Evolutionary conservation across 768 basidiomycete genomes (phyloP).

Genomic region (Dioszegia aurantiaca): DNA sequence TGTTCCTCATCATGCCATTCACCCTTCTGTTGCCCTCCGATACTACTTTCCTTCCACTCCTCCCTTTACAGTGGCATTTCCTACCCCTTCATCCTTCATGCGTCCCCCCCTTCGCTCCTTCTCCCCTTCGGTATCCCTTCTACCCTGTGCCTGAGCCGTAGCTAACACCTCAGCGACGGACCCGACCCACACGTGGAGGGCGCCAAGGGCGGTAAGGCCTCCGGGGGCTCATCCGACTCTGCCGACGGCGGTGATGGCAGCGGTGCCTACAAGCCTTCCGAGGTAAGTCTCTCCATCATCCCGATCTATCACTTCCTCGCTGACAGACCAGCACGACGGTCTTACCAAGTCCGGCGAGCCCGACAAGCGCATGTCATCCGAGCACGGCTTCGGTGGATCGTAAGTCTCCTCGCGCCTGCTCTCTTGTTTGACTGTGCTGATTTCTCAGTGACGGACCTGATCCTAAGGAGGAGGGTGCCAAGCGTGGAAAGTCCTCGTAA

Average conservation of each 20-base stretch:
- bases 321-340: conserved; percentile 38
- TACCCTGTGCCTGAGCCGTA: not conserved
- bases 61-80: not conserved
- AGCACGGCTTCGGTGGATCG: conserved; percentile 53
- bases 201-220: conserved; percentile 43
- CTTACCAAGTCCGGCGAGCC: conserved; percentile 47
- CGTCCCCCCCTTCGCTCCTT: not conserved
- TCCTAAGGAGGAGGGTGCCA: conserved; percentile 47
- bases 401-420: conserved; percentile 21
- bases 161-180: conserved; percentile 35
- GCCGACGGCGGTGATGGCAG: conserved; percentile 13
- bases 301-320: no score
- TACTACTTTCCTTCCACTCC: not conserved
- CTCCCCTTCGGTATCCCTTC: not conserved
- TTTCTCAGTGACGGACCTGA: conserved; percentile 42
- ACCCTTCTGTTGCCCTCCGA: no score
- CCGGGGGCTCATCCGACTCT: conserved; percentile 27
- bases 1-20: no score
- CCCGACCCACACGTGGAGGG: conserved; percentile 52
- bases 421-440: not conserved
- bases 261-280: conserved; percentile 49
- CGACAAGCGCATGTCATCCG: conserved; percentile 48
- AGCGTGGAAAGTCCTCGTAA: conserved; percentile 36
- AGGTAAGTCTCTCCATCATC: conserved; percentile 9
- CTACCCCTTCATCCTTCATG: no score